phyloP scores from a whole-genome alignment of 2,329 filamentous ascomycete species.

The Talaromyces albobiverticillius region DNA sequence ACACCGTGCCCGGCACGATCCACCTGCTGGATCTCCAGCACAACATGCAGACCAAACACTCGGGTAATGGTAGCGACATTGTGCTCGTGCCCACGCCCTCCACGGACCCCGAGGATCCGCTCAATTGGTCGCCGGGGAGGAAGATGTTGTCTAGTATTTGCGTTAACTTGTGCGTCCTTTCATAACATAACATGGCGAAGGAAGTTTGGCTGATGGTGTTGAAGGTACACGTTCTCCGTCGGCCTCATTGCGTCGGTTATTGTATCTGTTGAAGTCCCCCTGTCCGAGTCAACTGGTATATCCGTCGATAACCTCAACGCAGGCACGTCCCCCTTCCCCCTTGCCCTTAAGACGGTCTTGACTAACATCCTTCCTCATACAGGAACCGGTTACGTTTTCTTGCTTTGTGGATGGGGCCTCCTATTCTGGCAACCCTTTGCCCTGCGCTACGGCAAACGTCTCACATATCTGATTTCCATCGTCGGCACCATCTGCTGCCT shows the following conservation, averaged over 20 bases:
- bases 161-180: constrained; percentile 37
- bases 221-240: constrained; percentile 33
- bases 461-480: constrained; percentile 34
- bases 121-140: constrained; percentile 41
- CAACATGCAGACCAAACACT: constrained; percentile 30
- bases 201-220: too few species aligned
- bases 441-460: constrained; percentile 42
- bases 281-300: constrained; percentile 22
- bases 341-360: constrained; percentile 36
- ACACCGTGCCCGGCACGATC: constrained; percentile 42
- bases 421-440: constrained; percentile 49
- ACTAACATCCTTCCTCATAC: constrained; percentile 35
- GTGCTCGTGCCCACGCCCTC: constrained; percentile 44
- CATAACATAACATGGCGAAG: too few species aligned
- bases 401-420: constrained; percentile 45
- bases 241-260: constrained; percentile 17
- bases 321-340: constrained; percentile 28
- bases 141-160: constrained; percentile 43
- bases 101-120: constrained; percentile 45
- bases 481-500: constrained; percentile 30
- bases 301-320: not conserved
- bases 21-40: constrained; percentile 42
- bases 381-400: constrained; percentile 41
- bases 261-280: constrained; percentile 37
- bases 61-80: constrained; percentile 36